These are phyloP conservation scores for Cyanodermella asteris DNA, from an alignment of 2,329 filamentous ascomycete species.

Conservation along the genomic window DNA sequence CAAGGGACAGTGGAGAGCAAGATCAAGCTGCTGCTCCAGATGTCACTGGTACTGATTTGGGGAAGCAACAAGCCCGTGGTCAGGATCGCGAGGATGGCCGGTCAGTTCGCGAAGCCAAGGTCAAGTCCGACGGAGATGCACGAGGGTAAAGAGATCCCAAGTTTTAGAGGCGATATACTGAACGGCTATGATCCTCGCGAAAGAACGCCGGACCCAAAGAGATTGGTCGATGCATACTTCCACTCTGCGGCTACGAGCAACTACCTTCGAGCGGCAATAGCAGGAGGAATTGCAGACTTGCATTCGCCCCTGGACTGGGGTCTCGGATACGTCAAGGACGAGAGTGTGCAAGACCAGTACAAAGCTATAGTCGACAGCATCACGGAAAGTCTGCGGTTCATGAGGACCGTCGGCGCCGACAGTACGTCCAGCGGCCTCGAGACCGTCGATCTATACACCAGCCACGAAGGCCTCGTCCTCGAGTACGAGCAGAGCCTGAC, in stretches of 20 bases:
- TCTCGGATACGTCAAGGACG: conserved; percentile 73
- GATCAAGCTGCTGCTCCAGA: conserved; percentile 88
- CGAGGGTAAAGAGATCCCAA: conserved; percentile 60
- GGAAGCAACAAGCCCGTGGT: conserved; percentile 65
- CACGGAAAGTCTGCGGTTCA: conserved; percentile 79
- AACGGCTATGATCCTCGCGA: conserved; percentile 68
- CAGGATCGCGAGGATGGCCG: conserved; percentile 85
- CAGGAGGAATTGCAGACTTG: conserved; percentile 78
- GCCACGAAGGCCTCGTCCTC: conserved; percentile 79
- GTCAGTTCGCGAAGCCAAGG: conserved; percentile 73
- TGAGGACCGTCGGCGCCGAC: conserved; percentile 79
- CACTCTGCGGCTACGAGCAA: conserved; percentile 89
- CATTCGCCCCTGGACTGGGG: conserved; percentile 90
- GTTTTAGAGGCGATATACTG: conserved; percentile 86
- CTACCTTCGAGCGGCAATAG: conserved; percentile 64
- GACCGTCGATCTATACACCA: conserved; percentile 86
- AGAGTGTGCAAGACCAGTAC: conserved; percentile 68
- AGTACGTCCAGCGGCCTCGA: conserved; percentile 55
- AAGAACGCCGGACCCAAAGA: conserved; percentile 56
- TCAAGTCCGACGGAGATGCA: conserved; percentile 71
- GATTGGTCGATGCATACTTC: conserved; percentile 82
- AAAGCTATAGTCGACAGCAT: conserved; percentile 65
- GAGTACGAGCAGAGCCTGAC: conserved; percentile 88
- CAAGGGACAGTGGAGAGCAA: conserved; percentile 80
- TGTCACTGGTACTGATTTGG: conserved; percentile 91